Percentiles rank a stretch among this genome's conserved stretches.
phyloP scores from a whole-genome alignment of 1,139 yeast genomes.

The Geotrichum armillariae region DNA sequence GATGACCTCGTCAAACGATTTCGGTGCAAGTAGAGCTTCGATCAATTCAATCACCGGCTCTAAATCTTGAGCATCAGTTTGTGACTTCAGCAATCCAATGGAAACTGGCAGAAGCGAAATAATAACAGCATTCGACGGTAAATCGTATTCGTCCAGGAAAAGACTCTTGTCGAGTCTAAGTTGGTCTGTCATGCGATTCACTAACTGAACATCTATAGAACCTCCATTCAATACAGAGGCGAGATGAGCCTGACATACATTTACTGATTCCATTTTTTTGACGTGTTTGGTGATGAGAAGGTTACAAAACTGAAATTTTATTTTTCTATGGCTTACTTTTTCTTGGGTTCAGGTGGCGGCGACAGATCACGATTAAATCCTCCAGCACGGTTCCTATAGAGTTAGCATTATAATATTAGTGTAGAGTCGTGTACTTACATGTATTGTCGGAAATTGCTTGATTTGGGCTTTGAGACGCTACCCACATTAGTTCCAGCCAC shows the following conservation, averaged over 20 bases:
- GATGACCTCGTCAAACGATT: slow-evolving; percentile 27
- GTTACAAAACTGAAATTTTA: background rate
- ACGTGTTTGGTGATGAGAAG: background rate
- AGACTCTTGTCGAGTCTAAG: slow-evolving; percentile 25
- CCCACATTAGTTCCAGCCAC: slow-evolving; percentile 48
- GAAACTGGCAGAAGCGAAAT: slow-evolving; percentile 26
- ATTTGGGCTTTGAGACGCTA: slow-evolving; percentile 45
- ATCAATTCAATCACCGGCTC: slow-evolving; percentile 27
- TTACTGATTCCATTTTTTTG: background rate
- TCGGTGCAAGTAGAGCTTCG: slow-evolving; percentile 26
- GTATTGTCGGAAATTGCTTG: slow-evolving; percentile 58
- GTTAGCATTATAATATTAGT: background rate
- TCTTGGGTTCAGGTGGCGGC: slow-evolving; percentile 38
- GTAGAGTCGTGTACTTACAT: slow-evolving; percentile 39
- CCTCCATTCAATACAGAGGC: slow-evolving; percentile 10
- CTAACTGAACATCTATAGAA: slow-evolving; percentile 21
- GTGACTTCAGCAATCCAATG: slow-evolving; percentile 24
- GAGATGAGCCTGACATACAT: slow-evolving; percentile 13
- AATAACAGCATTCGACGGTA: slow-evolving; percentile 17
- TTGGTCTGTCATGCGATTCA: slow-evolving; percentile 25
- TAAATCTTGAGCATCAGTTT: slow-evolving; percentile 20
- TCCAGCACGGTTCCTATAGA: slow-evolving; percentile 47
- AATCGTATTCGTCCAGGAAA: slow-evolving; percentile 21
- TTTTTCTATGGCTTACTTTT: background rate
- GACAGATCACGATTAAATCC: slow-evolving; percentile 65